phyloP scores from a whole-genome alignment of 2,329 filamentous ascomycete species.

The Aspergillus sp. region DNA sequence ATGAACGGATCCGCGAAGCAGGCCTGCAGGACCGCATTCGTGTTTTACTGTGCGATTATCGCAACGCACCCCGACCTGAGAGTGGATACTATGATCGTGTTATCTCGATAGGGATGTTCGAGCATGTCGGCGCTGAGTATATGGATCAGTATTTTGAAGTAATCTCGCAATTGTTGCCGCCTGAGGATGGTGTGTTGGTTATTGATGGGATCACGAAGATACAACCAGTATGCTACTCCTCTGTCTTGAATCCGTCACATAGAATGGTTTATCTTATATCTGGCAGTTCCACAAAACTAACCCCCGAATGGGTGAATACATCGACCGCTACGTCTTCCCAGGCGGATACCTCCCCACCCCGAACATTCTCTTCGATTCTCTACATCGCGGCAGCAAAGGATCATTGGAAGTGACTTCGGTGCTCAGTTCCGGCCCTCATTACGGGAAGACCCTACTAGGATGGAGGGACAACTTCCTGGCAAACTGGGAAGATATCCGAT shows the following conservation, averaged over 20 bases:
- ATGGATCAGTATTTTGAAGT: slow-evolving; percentile 68
- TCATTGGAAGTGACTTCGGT: slow-evolving; percentile 67
- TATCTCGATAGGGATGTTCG: slow-evolving; percentile 76
- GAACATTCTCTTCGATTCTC: slow-evolving; percentile 60
- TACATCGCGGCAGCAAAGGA: slow-evolving; percentile 62
- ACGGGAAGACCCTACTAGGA: slow-evolving; percentile 66
- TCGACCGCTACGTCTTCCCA: slow-evolving; percentile 76
- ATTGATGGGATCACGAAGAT: slow-evolving; percentile 81
- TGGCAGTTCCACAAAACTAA: slow-evolving; percentile 62
- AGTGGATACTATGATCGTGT: slow-evolving; percentile 69
- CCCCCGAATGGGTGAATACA: slow-evolving; percentile 69
- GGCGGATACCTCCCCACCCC: slow-evolving; percentile 69
- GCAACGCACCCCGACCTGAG: slow-evolving; percentile 57
- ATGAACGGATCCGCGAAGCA: slow-evolving; percentile 63
- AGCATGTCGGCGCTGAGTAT: slow-evolving; percentile 70
- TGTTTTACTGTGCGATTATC: slow-evolving; percentile 70
- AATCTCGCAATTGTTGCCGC: slow-evolving; percentile 65
- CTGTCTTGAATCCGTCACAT: background rate
- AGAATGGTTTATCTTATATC: background rate
- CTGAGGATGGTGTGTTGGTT: slow-evolving; percentile 64
- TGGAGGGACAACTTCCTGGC: slow-evolving; percentile 68
- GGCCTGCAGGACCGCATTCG: slow-evolving; percentile 63
- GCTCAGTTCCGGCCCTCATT: slow-evolving; percentile 74
- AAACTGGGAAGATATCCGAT: slow-evolving; percentile 65
- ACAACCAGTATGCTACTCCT: slow-evolving; percentile 54